Conservation (phyloP, 2,329 filamentous ascomycete genomes). For the Fusarium anguioides region DNA sequence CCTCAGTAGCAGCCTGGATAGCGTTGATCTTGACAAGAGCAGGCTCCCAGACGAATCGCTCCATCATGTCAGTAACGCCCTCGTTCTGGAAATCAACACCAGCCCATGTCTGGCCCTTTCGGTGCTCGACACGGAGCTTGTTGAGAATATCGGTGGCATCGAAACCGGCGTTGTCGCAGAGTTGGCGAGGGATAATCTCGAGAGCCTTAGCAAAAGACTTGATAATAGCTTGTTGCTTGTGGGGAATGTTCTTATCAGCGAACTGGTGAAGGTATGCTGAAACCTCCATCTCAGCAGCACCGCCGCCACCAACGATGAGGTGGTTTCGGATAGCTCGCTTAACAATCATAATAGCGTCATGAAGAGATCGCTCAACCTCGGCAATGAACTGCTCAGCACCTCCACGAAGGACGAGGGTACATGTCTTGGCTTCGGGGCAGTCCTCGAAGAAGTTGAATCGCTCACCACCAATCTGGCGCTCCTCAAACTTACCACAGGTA, state of each 20-base stretch:
- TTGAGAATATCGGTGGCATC: slow-evolving; percentile 98
- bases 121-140: slow-evolving; percentile 93
- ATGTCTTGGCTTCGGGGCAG: slow-evolving; percentile 95
- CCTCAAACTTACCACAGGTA: slow-evolving; percentile 89
- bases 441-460: slow-evolving; percentile 99
- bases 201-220: slow-evolving; percentile 98
- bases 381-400: slow-evolving; percentile 99
- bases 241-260: slow-evolving; percentile 88
- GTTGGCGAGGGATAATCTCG: slow-evolving; percentile 94
- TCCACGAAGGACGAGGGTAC: slow-evolving; percentile 92
- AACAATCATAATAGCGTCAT: slow-evolving; percentile 99
- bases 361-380: slow-evolving; percentile 95
- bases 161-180: slow-evolving; percentile 98
- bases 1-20: slow-evolving; percentile 94
- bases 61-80: slow-evolving; percentile 93
- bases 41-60: slow-evolving; percentile 97
- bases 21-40: slow-evolving; percentile 97
- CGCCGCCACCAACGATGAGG: slow-evolving; percentile 93
- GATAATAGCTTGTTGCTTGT: slow-evolving; percentile 98
- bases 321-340: slow-evolving; percentile 97
- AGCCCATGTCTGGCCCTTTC: slow-evolving; percentile 91
- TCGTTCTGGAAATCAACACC: slow-evolving; percentile 96
- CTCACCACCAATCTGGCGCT: slow-evolving; percentile 96
- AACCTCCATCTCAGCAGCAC: slow-evolving; percentile 95
- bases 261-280: slow-evolving; percentile 93